These are phyloP conservation scores for Diplodia sapinea DNA, from an alignment of 2,329 filamentous ascomycete genomes.

Conservation along the genomic window DNA sequence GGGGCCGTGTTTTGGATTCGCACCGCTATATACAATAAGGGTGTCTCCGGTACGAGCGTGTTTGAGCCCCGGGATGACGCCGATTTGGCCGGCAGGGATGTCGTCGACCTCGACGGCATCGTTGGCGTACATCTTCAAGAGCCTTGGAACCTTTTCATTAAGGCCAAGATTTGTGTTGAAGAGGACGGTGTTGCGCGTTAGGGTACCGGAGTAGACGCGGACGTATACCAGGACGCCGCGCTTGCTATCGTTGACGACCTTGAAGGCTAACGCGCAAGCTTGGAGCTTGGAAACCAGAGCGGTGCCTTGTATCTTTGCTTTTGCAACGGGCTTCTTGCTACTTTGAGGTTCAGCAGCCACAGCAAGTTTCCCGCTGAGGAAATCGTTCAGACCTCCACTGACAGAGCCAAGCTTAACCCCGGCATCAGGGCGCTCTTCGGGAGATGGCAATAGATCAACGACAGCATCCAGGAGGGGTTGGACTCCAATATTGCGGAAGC, in stretches of 20 bases:
- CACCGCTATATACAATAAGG: slow-evolving; percentile 73
- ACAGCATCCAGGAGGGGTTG: slow-evolving; percentile 90
- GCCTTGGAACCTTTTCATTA: slow-evolving; percentile 78
- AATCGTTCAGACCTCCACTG: slow-evolving; percentile 59
- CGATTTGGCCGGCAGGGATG: slow-evolving; percentile 87
- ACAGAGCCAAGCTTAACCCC: slow-evolving; percentile 71
- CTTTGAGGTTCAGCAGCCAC: slow-evolving; percentile 31
- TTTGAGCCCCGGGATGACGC: slow-evolving; percentile 89
- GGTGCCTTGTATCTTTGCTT: slow-evolving; percentile 35
- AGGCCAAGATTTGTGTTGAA: slow-evolving; percentile 86
- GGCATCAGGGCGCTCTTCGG: slow-evolving; percentile 77
- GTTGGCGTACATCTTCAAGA: slow-evolving; percentile 88
- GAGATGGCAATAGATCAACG: slow-evolving; percentile 83
- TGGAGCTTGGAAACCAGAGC: slow-evolving; percentile 66
- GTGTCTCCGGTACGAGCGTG: slow-evolving; percentile 94
- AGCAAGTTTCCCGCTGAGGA: slow-evolving; percentile 48
- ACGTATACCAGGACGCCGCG: slow-evolving; percentile 91
- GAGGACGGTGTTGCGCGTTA: slow-evolving; percentile 74
- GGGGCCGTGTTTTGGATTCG: slow-evolving; percentile 66
- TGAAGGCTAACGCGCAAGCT: slow-evolving; percentile 78
- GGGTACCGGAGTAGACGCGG: slow-evolving; percentile 83
- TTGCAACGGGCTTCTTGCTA: slow-evolving; percentile 30
- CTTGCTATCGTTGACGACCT: slow-evolving; percentile 86
- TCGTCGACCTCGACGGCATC: slow-evolving; percentile 83
- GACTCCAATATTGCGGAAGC: slow-evolving; percentile 91